Conservation (phyloP, 345 rosid genomes). For the Arabis hirsuta region DNA sequence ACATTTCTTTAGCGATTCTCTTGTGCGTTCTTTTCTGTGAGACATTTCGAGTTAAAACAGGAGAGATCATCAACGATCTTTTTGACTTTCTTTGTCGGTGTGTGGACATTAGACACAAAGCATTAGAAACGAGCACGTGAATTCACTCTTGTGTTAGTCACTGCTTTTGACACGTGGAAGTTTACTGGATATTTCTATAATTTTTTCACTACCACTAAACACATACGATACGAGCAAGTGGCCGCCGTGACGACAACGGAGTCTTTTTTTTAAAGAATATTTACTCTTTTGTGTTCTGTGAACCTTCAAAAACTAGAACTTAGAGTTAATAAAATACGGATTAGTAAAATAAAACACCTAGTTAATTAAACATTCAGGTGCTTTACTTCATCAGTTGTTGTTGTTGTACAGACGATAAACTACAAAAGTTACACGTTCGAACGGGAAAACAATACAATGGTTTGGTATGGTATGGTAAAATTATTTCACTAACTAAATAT, state of each 20-base stretch:
- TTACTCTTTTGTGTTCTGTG: conserved; percentile 27
- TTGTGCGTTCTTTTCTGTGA: not conserved
- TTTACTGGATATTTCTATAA: conserved; percentile 31
- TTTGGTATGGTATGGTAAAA: not conserved
- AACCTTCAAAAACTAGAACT: conserved; percentile 4
- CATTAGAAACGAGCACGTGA: conserved; percentile 41
- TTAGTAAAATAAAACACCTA: not conserved
- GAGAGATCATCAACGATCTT: conserved; percentile 26
- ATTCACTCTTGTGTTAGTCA: conserved; percentile 21
- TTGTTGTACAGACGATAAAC: not conserved
- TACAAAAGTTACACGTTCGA: not conserved
- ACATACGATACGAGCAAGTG: conserved; percentile 36
- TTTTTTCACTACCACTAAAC: not conserved
- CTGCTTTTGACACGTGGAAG: conserved; percentile 41
- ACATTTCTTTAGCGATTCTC: conserved; percentile 2
- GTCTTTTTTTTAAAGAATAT: conserved; percentile 22
- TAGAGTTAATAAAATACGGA: not conserved
- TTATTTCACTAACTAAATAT: not conserved
- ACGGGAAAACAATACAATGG: not conserved
- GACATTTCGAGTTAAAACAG: conserved; percentile 23
- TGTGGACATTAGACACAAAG: conserved; percentile 37
- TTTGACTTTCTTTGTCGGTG: conserved; percentile 39
- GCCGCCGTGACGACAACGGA: conserved; percentile 60
- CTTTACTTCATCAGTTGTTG: not conserved
- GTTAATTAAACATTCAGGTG: not conserved